These are phyloP conservation scores for Amylocarpus encephaloides DNA, from an alignment of 2,329 filamentous ascomycete genomes.

Conservation along the genomic window DNA sequence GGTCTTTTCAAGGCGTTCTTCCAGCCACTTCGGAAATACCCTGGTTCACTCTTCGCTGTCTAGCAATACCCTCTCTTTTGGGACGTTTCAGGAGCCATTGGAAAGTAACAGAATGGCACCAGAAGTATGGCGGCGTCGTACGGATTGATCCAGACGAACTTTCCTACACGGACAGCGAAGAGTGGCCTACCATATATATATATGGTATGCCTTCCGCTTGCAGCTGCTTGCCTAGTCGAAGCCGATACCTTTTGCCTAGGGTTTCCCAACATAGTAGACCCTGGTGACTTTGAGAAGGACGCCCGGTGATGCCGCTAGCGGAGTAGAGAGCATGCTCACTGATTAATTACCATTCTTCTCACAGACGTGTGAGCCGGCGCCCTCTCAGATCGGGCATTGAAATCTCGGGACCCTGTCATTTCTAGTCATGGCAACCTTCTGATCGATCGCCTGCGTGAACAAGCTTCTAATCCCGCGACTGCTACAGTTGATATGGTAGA, in stretches of 20 bases:
- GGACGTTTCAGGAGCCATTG: not conserved
- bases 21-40: not conserved
- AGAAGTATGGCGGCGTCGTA: constrained; percentile 3
- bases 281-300: not conserved
- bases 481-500: not conserved
- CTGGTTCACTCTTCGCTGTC: not conserved
- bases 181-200: constrained; percentile 27
- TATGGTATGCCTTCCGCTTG: not conserved
- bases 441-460: constrained; percentile 24
- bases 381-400: constrained; percentile 21
- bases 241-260: not conserved
- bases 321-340: not conserved
- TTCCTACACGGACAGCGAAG: constrained; percentile 22
- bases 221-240: not conserved
- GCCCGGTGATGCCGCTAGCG: not conserved
- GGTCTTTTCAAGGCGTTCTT: not conserved
- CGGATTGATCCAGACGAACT: constrained; percentile 27
- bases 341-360: not conserved
- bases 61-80: not conserved
- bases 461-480: not conserved
- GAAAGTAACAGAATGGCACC: not conserved
- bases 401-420: constrained; percentile 31
- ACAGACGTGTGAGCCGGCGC: constrained; percentile 4
- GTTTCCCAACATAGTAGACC: not conserved
- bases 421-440: constrained; percentile 29